Evolutionary conservation across 371 early-diverging fungal species (phyloP).

Genomic region (Polyrhizophydium stewartii): DNA sequence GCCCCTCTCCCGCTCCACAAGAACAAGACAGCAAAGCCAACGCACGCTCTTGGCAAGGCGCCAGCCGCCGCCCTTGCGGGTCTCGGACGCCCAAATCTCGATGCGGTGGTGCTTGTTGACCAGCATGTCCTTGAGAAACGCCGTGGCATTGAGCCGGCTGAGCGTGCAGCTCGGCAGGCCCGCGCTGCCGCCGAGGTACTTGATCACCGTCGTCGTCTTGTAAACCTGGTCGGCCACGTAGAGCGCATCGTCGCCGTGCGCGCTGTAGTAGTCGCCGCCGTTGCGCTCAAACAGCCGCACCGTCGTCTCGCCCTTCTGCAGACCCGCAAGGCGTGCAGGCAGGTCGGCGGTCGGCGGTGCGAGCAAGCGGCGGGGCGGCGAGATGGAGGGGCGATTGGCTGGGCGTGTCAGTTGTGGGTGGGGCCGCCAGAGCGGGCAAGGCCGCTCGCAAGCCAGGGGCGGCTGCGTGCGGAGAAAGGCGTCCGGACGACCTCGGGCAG

Average conservation of each 20-base stretch:
- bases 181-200: slow-evolving; percentile 74
- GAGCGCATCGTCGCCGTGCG: slow-evolving; percentile 85
- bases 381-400: neutral
- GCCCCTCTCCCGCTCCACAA: neutral
- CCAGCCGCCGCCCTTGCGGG: slow-evolving; percentile 48
- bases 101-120: slow-evolving; percentile 68
- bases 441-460: neutral
- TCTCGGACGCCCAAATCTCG: slow-evolving; percentile 79
- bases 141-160: slow-evolving; percentile 65
- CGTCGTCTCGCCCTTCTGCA: slow-evolving; percentile 46
- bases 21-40: slow-evolving; percentile 2
- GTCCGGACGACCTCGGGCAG: slow-evolving; percentile 31
- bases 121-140: slow-evolving; percentile 75
- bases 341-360: neutral
- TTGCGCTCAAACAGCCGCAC: slow-evolving; percentile 72
- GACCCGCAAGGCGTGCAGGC: neutral
- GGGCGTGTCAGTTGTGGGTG: neutral
- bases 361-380: neutral
- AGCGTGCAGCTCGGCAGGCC: slow-evolving; percentile 77
- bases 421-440: neutral
- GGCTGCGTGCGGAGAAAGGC: neutral
- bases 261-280: slow-evolving; percentile 68
- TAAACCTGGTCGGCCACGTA: slow-evolving; percentile 79
- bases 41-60: slow-evolving; percentile 41
- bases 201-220: slow-evolving; percentile 86